Base-by-base conservation (phyloP, 225 moss, liverwort and hornwort species). In the Sphagnum tenellum region DNA sequence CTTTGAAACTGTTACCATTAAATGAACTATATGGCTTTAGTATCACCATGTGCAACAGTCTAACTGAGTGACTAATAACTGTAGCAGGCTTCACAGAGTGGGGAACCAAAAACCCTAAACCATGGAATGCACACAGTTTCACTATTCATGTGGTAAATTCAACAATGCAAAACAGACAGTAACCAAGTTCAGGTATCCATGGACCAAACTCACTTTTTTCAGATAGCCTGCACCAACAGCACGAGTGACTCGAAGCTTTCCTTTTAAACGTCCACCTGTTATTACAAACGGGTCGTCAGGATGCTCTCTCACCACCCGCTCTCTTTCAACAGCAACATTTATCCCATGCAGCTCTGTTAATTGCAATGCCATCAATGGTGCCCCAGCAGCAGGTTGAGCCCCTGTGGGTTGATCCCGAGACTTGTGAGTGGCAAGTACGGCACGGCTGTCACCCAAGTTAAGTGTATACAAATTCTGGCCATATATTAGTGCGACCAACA, bases 201-300 rank as follows among this genome's bases (percentile, higher is more conserved):
- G 10, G 1, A 6, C 53, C 5, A 44, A 45, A 60, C 75, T 74
- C 53, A 89, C 92, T 75, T 78, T 73, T 57, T 93, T 93, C 47
- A 93, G 51, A 56, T 93, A 93, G 13, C 93, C 93, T 55, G 93
- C 93, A 74, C 93, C 93, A 9, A 93, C 89, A 54, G 93, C 93
- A 3, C 93, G 88, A 57, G 93, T 90, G 45, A 93, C 86, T n/a
- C 86, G 86, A 12, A 93, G 74, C 77, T 93, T 93, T 14, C 93
- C 93, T 72, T 93, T 93, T 0, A 93, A 70, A 51, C 93, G 78
- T 48, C 84, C 88, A 12, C 87, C 83, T 45, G 63, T 64, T 11
- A 93, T 88, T 45, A 84, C 78, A 48, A 67, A 46, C 0, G 77
- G 72, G 59, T 93, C 93, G 47, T 90, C 88, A 4, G 88, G 93